A percentile compares a stretch with the other conserved stretches of the same genome.
These are phyloP conservation scores for Cucumis hystrix DNA, from an alignment of 306 rosid genomes.

Conservation along the genomic window DNA sequence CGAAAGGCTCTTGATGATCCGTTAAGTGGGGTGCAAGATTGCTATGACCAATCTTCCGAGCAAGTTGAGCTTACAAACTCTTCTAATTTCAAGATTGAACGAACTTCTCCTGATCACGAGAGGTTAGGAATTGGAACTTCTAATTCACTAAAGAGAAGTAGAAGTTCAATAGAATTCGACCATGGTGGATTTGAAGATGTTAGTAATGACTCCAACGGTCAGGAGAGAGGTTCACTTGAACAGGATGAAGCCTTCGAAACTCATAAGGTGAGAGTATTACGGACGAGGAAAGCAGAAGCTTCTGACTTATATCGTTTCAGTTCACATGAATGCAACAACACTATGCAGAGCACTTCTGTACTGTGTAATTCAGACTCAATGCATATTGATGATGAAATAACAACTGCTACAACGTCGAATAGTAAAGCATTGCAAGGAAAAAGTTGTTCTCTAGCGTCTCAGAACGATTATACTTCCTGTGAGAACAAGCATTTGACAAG, in stretches of 20 bases:
- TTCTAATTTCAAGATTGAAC: conserved; percentile 10
- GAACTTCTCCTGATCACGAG: conserved; percentile 15
- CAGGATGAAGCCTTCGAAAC: conserved; percentile 14
- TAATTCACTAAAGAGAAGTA: conserved; percentile 11
- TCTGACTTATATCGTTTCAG: conserved; percentile 11
- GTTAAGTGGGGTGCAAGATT: conserved; percentile 9
- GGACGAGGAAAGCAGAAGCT: conserved; percentile 20
- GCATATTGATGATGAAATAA: neutral
- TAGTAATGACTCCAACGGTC: conserved; percentile 9
- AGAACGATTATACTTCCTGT: neutral
- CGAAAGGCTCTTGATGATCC: conserved; percentile 5
- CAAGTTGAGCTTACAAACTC: conserved; percentile 21
- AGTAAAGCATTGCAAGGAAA: neutral
- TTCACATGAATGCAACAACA: conserved; percentile 15
- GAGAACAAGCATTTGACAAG: neutral
- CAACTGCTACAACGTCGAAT: neutral
- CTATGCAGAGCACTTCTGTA: conserved; percentile 11
- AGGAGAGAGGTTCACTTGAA: conserved; percentile 15
- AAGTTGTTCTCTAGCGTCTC: neutral
- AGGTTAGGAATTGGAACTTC: conserved; percentile 9
- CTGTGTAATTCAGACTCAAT: neutral
- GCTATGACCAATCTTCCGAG: conserved; percentile 10
- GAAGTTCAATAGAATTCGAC: conserved; percentile 18
- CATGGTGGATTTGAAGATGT: conserved; percentile 12
- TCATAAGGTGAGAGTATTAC: conserved; percentile 2